These are phyloP conservation scores for Wallacemonas sp. DNA, from an alignment of 208 protist genomes.

Conservation along the genomic window DNA sequence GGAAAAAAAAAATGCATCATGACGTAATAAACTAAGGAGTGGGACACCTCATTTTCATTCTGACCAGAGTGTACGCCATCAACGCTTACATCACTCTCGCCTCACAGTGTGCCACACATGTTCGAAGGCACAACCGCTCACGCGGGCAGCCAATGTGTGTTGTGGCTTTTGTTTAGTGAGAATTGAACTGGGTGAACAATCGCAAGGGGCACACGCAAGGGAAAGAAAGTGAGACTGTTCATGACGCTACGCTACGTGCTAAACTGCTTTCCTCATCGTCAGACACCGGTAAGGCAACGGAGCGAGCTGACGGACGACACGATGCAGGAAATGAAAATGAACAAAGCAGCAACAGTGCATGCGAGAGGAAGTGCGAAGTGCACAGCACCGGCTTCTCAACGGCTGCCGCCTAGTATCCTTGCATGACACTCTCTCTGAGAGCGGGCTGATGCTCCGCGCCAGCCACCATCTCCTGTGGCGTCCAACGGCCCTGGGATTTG, in stretches of 20 bases:
- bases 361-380: neutral
- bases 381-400: neutral
- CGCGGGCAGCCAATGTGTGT: too few relatives aligned
- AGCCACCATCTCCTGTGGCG: constrained; percentile 67
- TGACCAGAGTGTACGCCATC: too few relatives aligned
- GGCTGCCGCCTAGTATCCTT: constrained; percentile 55
- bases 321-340: neutral
- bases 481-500: constrained; percentile 69
- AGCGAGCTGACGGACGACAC: too few relatives aligned
- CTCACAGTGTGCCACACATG: too few relatives aligned
- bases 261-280: constrained; percentile 6
- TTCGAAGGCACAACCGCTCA: too few relatives aligned
- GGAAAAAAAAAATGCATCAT: too few relatives aligned
- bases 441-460: constrained; percentile 66
- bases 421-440: constrained; percentile 49
- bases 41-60: too few relatives aligned
- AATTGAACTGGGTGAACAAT: too few relatives aligned
- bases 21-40: too few relatives aligned
- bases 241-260: constrained; percentile 2
- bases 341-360: neutral
- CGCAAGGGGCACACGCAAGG: neutral
- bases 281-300: too few relatives aligned
- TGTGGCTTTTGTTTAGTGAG: too few relatives aligned
- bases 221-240: constrained; percentile 1
- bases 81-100: too few relatives aligned